A percentile compares a stretch with the other conserved stretches of the same genome.
Evolutionary conservation across 2,329 filamentous ascomycete genomes (phyloP).

Genomic region (Chaetomium olivaceum): DNA sequence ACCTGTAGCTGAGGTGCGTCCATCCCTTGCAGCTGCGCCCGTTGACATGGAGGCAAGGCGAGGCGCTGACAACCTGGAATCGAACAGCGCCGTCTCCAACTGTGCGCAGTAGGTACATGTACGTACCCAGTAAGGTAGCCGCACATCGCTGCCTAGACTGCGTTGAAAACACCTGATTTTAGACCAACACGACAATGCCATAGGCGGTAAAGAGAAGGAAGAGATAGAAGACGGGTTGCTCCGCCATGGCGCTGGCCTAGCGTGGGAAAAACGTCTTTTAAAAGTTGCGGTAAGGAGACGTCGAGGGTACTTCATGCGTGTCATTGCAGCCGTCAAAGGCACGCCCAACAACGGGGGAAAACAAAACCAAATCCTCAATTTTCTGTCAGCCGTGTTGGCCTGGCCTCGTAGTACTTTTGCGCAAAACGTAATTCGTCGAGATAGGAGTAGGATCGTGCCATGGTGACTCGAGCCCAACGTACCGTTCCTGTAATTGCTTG

Average conservation of each 20-base stretch:
- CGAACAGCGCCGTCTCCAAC: background rate
- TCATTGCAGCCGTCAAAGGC: background rate
- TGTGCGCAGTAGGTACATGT: background rate
- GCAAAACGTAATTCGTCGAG: background rate
- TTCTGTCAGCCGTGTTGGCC: background rate
- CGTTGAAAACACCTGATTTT: background rate
- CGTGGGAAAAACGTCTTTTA: background rate
- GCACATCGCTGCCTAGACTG: background rate
- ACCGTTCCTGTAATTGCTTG: constrained; percentile 14
- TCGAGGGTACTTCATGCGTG: background rate
- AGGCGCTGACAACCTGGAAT: background rate
- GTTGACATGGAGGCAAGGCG: background rate
- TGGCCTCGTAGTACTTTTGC: background rate
- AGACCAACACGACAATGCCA: background rate
- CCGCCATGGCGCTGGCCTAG: background rate
- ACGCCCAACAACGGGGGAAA: background rate
- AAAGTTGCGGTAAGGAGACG: constrained; percentile 2
- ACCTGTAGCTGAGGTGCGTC: too few relatives aligned
- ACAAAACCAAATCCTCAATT: background rate
- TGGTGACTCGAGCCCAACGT: constrained; percentile 1
- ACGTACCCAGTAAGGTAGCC: too few relatives aligned
- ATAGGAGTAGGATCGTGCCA: constrained; percentile 1
- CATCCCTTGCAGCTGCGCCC: constrained; percentile 2
- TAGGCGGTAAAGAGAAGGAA: background rate
- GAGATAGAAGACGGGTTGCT: background rate